Conservation (phyloP, 257 asterid species). For the Plectranthus barbatus region DNA sequence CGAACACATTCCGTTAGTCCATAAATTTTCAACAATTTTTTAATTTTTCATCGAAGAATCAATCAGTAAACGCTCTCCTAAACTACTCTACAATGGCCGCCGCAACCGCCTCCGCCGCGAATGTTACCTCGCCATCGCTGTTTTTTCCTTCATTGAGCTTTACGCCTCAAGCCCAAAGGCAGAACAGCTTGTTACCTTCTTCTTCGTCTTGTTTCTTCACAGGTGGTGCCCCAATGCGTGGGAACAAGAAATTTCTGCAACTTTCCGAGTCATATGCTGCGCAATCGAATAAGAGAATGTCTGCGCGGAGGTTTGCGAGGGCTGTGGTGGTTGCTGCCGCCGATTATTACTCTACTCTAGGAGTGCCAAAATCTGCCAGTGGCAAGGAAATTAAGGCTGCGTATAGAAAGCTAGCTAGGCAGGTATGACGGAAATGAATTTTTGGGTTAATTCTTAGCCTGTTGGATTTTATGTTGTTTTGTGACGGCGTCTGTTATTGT, state of each 20-base stretch:
- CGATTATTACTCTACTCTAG: conserved; percentile 89
- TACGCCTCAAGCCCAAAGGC: conserved; percentile 24
- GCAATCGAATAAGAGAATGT: conserved; percentile 47
- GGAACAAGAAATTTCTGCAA: conserved; percentile 31
- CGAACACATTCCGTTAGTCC: background rate
- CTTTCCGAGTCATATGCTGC: conserved; percentile 42
- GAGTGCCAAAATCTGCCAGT: conserved; percentile 81
- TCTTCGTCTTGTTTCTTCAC: conserved; percentile 44
- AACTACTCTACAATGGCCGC: conserved; percentile 4
- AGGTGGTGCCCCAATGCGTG: conserved; percentile 36
- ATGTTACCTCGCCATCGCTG: conserved; percentile 33
- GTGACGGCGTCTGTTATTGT: background rate
- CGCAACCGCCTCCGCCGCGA: conserved; percentile 27
- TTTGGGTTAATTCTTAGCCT: background rate
- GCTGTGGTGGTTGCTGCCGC: conserved; percentile 72
- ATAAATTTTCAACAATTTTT: background rate
- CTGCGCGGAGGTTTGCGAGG: conserved; percentile 56
- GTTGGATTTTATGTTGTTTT: background rate
- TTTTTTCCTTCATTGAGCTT: conserved; percentile 27
- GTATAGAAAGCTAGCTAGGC: conserved; percentile 87
- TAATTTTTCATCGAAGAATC: background rate
- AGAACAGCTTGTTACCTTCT: conserved; percentile 25
- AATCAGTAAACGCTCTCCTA: background rate
- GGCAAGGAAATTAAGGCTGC: conserved; percentile 89
- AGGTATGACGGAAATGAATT: conserved; percentile 39